These are phyloP conservation scores for Erigeron philadelphicus DNA, from an alignment of 140 eudicot species.

Conservation along the genomic window DNA sequence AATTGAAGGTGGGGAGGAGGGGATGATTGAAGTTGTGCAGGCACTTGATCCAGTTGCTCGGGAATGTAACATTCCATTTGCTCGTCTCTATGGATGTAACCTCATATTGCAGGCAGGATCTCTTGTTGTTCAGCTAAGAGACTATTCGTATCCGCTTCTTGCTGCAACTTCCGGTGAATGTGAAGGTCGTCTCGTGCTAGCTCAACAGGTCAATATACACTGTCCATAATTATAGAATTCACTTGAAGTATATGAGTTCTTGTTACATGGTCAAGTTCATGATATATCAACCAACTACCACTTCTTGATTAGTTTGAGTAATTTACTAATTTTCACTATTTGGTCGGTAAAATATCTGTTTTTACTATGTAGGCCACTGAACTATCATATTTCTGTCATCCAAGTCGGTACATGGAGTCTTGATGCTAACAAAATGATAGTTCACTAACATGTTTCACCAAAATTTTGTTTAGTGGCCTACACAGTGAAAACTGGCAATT, in stretches of 20 bases:
- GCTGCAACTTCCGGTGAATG: conserved; percentile 82
- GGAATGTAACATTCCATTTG: conserved; percentile 70
- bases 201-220: conserved; percentile 72
- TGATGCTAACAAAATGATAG: conserved; percentile 1
- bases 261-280: background rate
- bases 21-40: conserved; percentile 75
- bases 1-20: conserved; percentile 85
- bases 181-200: conserved; percentile 85
- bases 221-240: background rate
- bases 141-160: conserved; percentile 70
- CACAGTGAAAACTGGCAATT: background rate
- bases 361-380: conserved; percentile 4
- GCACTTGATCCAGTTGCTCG: conserved; percentile 79
- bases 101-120: conserved; percentile 58
- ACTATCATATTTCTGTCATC: background rate
- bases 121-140: conserved; percentile 71
- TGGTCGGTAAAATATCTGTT: background rate
- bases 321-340: background rate
- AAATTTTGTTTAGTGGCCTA: background rate
- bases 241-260: conserved; percentile 22
- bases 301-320: background rate
- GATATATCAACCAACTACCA: background rate
- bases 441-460: background rate
- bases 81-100: conserved; percentile 75
- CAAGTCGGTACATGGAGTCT: background rate